Percentiles rank a stretch among this genome's conserved stretches.
These are phyloP conservation scores for Saccharomycopsis fibuligera DNA, from an alignment of 805 yeast genomes.

Conservation along the genomic window DNA sequence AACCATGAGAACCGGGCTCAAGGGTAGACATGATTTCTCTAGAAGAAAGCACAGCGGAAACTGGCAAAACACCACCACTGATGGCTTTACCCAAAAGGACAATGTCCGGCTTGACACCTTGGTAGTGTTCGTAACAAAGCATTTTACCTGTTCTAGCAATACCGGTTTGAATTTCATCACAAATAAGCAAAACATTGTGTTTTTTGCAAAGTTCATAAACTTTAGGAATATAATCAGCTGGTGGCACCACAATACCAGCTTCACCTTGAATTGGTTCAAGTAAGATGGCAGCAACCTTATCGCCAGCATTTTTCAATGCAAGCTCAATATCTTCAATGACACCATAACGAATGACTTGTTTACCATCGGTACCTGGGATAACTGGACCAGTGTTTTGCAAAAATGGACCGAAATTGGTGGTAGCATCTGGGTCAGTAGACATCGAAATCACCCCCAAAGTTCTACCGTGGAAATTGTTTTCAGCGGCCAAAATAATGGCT, in stretches of 20 bases:
- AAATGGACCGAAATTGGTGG: slow-evolving; percentile 85
- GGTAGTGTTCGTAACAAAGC: slow-evolving; percentile 84
- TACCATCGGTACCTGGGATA: slow-evolving; percentile 65
- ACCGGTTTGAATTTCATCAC: slow-evolving; percentile 98
- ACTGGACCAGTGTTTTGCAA: slow-evolving; percentile 76
- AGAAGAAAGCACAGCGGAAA: slow-evolving; percentile 87
- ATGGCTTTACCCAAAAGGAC: slow-evolving; percentile 90
- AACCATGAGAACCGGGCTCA: slow-evolving; percentile 95
- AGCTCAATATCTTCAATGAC: slow-evolving; percentile 77
- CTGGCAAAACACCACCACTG: slow-evolving; percentile 92
- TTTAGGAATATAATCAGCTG: slow-evolving; percentile 64
- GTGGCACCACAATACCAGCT: slow-evolving; percentile 96
- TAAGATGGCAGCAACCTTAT: slow-evolving; percentile 81
- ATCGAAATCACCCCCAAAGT: slow-evolving; percentile 91
- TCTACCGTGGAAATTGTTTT: slow-evolving; percentile 93
- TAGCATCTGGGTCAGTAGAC: slow-evolving; percentile 95
- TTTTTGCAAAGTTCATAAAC: slow-evolving; percentile 72
- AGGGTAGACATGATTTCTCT: slow-evolving; percentile 81
- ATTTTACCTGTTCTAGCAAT: slow-evolving; percentile 95
- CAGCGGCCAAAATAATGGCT: slow-evolving; percentile 83
- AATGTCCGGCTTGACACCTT: slow-evolving; percentile 77
- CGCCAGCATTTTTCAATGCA: slow-evolving; percentile 79
- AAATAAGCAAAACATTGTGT: slow-evolving; percentile 82
- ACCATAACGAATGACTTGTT: slow-evolving; percentile 69
- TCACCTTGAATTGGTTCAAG: slow-evolving; percentile 98